Percentiles rank a stretch among this genome's conserved stretches.
Evolutionary conservation across 1,284 basidiomycete genomes (phyloP).

Genomic region (Athelia sp.): DNA sequence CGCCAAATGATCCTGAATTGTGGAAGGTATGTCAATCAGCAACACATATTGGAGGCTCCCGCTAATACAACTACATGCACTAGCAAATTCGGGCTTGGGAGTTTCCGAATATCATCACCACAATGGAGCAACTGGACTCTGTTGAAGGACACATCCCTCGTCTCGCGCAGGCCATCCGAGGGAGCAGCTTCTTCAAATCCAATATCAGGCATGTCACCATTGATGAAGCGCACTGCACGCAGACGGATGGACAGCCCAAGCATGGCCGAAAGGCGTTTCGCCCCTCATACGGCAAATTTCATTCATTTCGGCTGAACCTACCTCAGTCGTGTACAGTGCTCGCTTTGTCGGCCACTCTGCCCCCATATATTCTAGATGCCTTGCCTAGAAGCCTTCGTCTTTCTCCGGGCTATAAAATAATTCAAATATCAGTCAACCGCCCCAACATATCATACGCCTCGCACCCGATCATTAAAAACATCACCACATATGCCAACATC

Average conservation of each 20-base stretch:
- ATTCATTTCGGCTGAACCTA: neutral
- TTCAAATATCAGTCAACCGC: neutral
- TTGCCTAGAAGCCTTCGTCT: neutral
- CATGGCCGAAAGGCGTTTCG: no score
- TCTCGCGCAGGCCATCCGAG: neutral
- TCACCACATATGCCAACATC: neutral
- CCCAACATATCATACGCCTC: conserved; percentile 10
- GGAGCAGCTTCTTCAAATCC: neutral
- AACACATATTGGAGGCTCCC: neutral
- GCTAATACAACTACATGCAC: neutral
- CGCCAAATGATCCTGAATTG: neutral
- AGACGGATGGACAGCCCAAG: conserved; percentile 2
- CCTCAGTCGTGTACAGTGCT: conserved; percentile 1
- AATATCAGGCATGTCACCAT: conserved; percentile 2
- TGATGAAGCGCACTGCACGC: conserved; percentile 9
- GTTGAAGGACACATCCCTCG: conserved; percentile 6
- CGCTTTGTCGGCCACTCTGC: conserved; percentile 1
- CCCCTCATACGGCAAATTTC: conserved; percentile 5
- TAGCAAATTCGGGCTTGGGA: neutral
- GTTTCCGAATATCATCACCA: conserved; percentile 6
- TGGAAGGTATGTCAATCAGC: conserved; percentile 1
- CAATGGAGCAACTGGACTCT: conserved; percentile 6
- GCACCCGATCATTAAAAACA: neutral
- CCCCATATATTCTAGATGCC: conserved; percentile 7
- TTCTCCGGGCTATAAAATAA: neutral